Base-by-base conservation (phyloP, 2,329 filamentous ascomycete genomes). In the Fusarium austroafricanum region DNA sequence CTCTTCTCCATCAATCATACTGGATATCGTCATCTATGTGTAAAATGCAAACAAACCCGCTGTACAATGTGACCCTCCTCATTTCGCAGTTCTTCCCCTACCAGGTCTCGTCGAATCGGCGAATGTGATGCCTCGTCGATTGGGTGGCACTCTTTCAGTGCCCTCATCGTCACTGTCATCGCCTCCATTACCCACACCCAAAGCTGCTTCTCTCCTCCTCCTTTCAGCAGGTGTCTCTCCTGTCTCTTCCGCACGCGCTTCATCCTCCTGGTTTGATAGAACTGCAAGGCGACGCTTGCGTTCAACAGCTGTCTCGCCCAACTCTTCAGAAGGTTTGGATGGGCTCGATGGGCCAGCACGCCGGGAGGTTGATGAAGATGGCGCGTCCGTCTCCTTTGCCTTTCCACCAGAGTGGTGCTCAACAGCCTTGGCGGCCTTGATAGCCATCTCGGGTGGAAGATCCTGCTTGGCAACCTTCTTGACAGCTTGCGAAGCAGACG, bases 181-280 rank as follows among this genome's bases (percentile, higher is more conserved):
- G 10, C 52, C 68, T 84, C 11, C 82, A 10, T 77, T 75, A 17
- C 80, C 79, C 63, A 91, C 82, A 11, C 92, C 91, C 3, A 95
- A 80, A 2, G 92, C 92, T 2, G 91, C 91, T 71, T 93, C 88
- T 71, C 92, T 86, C 53, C 92, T 83, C 39, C 91, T 85, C 57
- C 90, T 84, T 77, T 95, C 92, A 0, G 92, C 92, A 0, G 91
- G 89, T 0, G 91, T 94, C 79, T 94, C 92, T 33, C 80, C 83
- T 33, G 82, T 82, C 6, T 77, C 73, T 18, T 79, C 81, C 3
- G 78, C 80, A 8, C 75, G 71, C 14, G 79, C 81, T 3, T 79
- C 80, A 14, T 83, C 81, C 29, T 78, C 79, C 29, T 82, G 83
- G 21, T 15, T 81, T 68, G 65, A 81, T 8, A 87, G 77, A 1